Evolutionary conservation across 2,329 filamentous ascomycete genomes (phyloP).

Genomic region (Myriosclerotinia curreyana): DNA sequence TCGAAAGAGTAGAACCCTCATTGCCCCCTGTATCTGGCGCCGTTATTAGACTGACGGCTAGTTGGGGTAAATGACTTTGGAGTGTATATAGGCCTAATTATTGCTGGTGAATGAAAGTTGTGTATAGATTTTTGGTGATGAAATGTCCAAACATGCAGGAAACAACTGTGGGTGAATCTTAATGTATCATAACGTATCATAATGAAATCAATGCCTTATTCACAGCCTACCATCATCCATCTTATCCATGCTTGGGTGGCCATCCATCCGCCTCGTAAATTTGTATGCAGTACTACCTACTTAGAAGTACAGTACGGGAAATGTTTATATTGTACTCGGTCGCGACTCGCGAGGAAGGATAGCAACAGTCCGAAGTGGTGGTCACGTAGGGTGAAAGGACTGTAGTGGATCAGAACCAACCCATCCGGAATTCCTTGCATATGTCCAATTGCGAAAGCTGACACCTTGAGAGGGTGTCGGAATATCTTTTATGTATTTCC

Average conservation of each 20-base stretch:
- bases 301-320: neutral
- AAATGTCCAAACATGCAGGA: neutral
- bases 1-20: neutral
- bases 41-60: neutral
- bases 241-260: neutral
- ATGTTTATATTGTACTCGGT: neutral
- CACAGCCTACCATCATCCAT: neutral
- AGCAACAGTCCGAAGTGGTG: neutral
- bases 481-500: neutral
- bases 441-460: neutral
- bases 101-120: neutral
- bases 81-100: neutral
- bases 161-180: neutral
- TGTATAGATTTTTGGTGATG: neutral
- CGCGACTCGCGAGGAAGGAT: neutral
- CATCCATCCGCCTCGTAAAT: neutral
- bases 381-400: neutral
- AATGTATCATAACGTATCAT: neutral
- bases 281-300: neutral
- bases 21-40: neutral
- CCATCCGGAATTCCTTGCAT: neutral
- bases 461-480: neutral
- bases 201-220: neutral
- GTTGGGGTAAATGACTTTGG: neutral
- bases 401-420: neutral